Evolutionary conservation across 2,329 filamentous ascomycete species (phyloP).

Genomic region (Colletotrichum tropicicola): DNA sequence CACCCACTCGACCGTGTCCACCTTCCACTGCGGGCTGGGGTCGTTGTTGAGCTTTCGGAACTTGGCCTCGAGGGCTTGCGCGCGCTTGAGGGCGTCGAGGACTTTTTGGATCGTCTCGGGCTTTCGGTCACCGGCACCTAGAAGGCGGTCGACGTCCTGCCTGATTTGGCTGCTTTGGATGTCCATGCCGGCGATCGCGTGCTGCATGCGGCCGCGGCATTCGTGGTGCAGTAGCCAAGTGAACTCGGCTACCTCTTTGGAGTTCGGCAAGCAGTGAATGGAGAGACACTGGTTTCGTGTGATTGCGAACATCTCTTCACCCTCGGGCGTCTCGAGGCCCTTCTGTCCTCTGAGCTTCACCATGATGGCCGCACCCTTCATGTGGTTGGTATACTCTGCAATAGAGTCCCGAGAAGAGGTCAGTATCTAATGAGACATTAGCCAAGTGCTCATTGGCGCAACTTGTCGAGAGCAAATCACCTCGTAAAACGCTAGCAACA

Average conservation of each 20-base stretch:
- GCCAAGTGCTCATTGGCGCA: neutral
- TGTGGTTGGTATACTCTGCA: conserved; percentile 32
- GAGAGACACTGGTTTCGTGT: conserved; percentile 34
- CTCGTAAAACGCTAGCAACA: conserved; percentile 32
- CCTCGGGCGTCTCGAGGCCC: conserved; percentile 31
- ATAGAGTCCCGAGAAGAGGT: conserved; percentile 30
- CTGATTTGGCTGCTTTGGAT: conserved; percentile 32
- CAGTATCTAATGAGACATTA: conserved; percentile 21
- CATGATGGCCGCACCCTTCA: conserved; percentile 34
- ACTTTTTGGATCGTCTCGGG: conserved; percentile 28
- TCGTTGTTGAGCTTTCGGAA: conserved; percentile 31
- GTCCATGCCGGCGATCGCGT: conserved; percentile 32
- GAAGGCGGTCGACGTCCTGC: conserved; percentile 30
- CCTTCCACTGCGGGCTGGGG: conserved; percentile 28
- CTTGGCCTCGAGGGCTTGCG: conserved; percentile 24
- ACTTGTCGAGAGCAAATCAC: neutral
- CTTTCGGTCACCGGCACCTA: conserved; percentile 18
- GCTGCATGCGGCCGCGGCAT: conserved; percentile 30
- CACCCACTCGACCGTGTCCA: conserved; percentile 24
- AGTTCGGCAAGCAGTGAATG: conserved; percentile 32
- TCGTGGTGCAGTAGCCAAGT: conserved; percentile 33
- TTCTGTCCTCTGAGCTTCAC: conserved; percentile 32
- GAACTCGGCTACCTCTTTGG: conserved; percentile 30
- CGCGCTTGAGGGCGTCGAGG: conserved; percentile 24
- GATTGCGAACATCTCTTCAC: conserved; percentile 34